Evolutionary conservation across 2,329 filamentous ascomycete genomes (phyloP), one percentile per base, ranked within the genome.

Genomic region (Ophiostoma sp.): DNA sequence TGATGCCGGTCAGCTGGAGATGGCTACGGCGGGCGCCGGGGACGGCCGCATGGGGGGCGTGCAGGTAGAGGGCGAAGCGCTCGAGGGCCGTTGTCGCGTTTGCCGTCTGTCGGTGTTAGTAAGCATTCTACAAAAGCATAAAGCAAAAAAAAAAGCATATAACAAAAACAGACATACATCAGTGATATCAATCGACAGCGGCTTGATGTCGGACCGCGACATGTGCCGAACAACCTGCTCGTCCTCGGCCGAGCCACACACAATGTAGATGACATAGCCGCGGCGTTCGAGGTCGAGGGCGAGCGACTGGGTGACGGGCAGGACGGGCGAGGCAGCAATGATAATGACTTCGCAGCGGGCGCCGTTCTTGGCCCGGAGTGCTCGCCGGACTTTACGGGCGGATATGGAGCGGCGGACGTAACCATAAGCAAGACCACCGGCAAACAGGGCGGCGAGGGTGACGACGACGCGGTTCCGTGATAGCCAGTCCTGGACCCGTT

Each of bases 181-280:
- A 8, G 90, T 91, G 48, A 96, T 88, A 76, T 98, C 93, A 73
- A 98, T 85, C 77, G 88, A 88, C 71, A 99, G 81, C 8, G 94
- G 89, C 73, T 90, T 87, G 73, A 98, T 90, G 77, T 98, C 95
- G 7, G 88, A 84, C 72, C 93, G 85, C n/a, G 89, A 86, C 78
- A 96, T 87, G 72, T 87, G 86, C 72, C 92, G 87, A 17, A 98
- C 89, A 73, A 90, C 81, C 48, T 89, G 84, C 78, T 98, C 93
- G 74, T 98, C 94, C 75, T 97, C 92, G 71, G 89, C 81, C n/a
- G 88, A 92, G 73, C 88, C 90, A 76, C 93, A 94, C 0, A 96
- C 91, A 72, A 99, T 84, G 78, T 93, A 99, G 70, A 98, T 92
- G 72, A 98, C 91, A 78, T 96, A 98, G 4, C 95, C 95, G 73